Conservation (phyloP, 805 yeast genomes). For the Wickerhamomyces queroliae region DNA sequence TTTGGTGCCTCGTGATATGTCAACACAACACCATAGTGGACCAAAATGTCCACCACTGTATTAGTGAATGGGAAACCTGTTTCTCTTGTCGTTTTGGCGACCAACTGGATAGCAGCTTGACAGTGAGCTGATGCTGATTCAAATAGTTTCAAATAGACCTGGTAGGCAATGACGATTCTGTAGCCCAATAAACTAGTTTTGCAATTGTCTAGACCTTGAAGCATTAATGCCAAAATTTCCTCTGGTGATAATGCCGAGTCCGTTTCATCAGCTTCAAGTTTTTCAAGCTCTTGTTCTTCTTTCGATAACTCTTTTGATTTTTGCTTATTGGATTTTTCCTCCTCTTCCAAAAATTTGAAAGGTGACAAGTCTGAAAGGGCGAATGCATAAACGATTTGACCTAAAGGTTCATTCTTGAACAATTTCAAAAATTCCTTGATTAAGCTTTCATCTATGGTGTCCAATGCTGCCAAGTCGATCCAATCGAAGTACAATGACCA, state of each 20-base stretch:
- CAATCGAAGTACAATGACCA: slow-evolving; percentile 77
- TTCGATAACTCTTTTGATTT: slow-evolving; percentile 12
- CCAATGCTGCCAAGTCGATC: slow-evolving; percentile 49
- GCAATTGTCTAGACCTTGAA: slow-evolving; percentile 43
- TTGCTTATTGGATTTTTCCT: slow-evolving; percentile 12
- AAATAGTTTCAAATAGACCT: slow-evolving; percentile 56
- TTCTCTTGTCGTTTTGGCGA: slow-evolving; percentile 41
- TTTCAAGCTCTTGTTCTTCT: slow-evolving; percentile 21
- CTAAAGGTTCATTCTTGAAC: slow-evolving; percentile 59
- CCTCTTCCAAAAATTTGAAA: slow-evolving; percentile 28
- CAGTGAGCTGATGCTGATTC: slow-evolving; percentile 55
- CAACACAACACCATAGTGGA: slow-evolving; percentile 68
- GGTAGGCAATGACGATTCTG: slow-evolving; percentile 58
- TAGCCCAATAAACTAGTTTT: slow-evolving; percentile 51
- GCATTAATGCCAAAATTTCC: slow-evolving; percentile 42
- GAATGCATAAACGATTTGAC: slow-evolving; percentile 57
- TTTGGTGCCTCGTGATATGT: slow-evolving; percentile 90
- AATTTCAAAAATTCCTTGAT: slow-evolving; percentile 45
- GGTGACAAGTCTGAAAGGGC: slow-evolving; percentile 64
- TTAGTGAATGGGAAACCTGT: slow-evolving; percentile 43
- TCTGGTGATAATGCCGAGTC: slow-evolving; percentile 34
- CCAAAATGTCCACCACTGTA: slow-evolving; percentile 53
- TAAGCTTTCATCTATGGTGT: slow-evolving; percentile 39
- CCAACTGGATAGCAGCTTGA: slow-evolving; percentile 49
- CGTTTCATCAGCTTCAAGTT: slow-evolving; percentile 19